Conservation (phyloP, 352 stramenopile genomes). For the Phytophthora tentaculata region DNA sequence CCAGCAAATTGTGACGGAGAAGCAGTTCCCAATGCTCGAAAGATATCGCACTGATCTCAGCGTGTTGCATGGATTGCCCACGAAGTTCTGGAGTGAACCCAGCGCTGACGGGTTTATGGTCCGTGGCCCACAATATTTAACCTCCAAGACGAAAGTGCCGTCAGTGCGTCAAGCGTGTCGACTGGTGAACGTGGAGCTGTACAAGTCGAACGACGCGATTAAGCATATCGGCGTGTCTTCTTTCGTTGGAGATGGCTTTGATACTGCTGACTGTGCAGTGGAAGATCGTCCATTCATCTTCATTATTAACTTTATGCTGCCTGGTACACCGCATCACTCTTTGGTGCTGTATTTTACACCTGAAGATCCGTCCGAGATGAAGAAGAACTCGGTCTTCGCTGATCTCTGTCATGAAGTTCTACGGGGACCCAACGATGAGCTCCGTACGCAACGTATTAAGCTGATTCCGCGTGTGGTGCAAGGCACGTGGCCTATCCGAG, state of each 20-base stretch:
- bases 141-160: constrained; percentile 62
- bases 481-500: constrained; percentile 89
- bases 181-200: constrained; percentile 75
- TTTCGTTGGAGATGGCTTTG: constrained; percentile 55
- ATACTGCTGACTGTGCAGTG: constrained; percentile 12
- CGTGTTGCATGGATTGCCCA: constrained; percentile 56
- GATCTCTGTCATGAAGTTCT: constrained; percentile 77
- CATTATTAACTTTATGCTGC: constrained; percentile 87
- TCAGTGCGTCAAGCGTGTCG: constrained; percentile 67
- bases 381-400: constrained; percentile 72
- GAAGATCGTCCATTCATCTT: constrained; percentile 64
- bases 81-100: constrained; percentile 88
- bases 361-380: constrained; percentile 59
- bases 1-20: constrained; percentile 69
- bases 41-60: constrained; percentile 70
- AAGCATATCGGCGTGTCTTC: constrained; percentile 75
- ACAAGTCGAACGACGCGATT: constrained; percentile 57
- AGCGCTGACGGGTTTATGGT: constrained; percentile 67
- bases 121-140: constrained; percentile 70
- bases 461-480: constrained; percentile 91
- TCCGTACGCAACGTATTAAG: constrained; percentile 88
- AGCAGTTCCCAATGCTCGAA: constrained; percentile 62
- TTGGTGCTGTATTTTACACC: constrained; percentile 86
- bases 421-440: constrained; percentile 58
- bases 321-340: constrained; percentile 65